Conservation (phyloP, 2,329 filamentous ascomycete species). For the Pseudonectria buxi region DNA sequence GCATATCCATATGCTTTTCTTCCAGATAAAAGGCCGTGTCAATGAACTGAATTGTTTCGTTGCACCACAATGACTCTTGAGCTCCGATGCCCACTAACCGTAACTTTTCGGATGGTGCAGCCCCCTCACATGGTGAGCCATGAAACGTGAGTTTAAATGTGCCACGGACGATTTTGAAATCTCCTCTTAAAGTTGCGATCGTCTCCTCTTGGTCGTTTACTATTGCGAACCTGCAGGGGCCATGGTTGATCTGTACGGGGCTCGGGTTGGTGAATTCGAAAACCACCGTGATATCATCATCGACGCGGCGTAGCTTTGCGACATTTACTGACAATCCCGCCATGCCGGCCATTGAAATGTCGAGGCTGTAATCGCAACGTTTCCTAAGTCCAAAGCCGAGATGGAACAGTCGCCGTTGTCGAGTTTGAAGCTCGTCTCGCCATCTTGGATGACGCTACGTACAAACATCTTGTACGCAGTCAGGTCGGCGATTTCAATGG, state of each 20-base stretch:
- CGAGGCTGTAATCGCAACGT: conserved; percentile 23
- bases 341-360: conserved; percentile 24
- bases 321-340: conserved; percentile 16
- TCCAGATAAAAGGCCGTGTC: conserved; percentile 18
- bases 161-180: conserved; percentile 22
- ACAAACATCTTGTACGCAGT: conserved; percentile 24
- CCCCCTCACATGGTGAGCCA: conserved; percentile 12
- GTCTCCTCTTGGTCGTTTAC: conserved; percentile 18
- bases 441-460: conserved; percentile 22
- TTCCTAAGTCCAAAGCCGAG: no score
- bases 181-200: conserved; percentile 23
- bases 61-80: conserved; percentile 22
- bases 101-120: conserved; percentile 11
- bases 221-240: conserved; percentile 26
- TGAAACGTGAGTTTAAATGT: conserved; percentile 23
- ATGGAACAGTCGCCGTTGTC: conserved; percentile 22
- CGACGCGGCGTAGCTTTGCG: conserved; percentile 15
- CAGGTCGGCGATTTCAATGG: conserved; percentile 23
- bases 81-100: conserved; percentile 21
- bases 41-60: conserved; percentile 21
- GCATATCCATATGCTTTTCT: no score
- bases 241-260: conserved; percentile 26
- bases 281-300: conserved; percentile 10
- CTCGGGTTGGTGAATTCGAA: conserved; percentile 25
- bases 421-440: conserved; percentile 22